Evolutionary conservation across 1,139 yeast species (phyloP), one percentile per base, ranked within the genome.

Genomic region (Suhomyces anneliseae): DNA sequence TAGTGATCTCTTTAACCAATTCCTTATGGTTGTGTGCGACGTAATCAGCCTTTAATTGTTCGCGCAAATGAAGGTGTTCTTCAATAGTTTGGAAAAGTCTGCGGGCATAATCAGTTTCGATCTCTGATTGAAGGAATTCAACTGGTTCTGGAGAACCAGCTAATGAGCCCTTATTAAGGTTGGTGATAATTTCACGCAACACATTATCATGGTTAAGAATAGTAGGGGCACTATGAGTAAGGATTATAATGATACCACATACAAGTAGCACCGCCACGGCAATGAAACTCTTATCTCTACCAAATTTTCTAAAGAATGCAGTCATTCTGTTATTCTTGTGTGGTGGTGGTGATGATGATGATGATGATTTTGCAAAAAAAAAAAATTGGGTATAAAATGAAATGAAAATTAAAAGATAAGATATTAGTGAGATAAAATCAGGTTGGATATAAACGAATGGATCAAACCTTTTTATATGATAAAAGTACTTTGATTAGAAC

Each of bases 81-180:
- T 46, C 46, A 37, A 54, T 48, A 27, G 45, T 29, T 12, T 39
- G 32, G 44, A 51, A 44, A 14, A 54, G 48, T 31, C 33, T 12
- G 8, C 42, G 37, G 11, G 53, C 44, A 39, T 49, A 52, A 31
- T 45, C 53, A 19, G 47, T 27, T 27, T 52, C 52, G 27, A 53
- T 43, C 8, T 46, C 43, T 12, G 38, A 8, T 24, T 34, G 46
- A 29, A 53, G 19, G 19, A 38, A 50, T 12, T 34, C 38, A 9
- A 48, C 10, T 8, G 55, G 53, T 26, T 53, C 53, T 3, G 44
- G 24, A 2, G 42, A 35, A 1, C 39, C n/a, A 8, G 27, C 12
- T 19, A 45, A 27, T 11, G 24, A 8, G 6, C 32, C 44, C 10
- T 24, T 32, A 43, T 44, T 27, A 12, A 44, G 12, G 8, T 38